These are phyloP conservation scores for Exophiala oligosperma DNA, from an alignment of 2,329 filamentous ascomycete species.

Conservation along the genomic window DNA sequence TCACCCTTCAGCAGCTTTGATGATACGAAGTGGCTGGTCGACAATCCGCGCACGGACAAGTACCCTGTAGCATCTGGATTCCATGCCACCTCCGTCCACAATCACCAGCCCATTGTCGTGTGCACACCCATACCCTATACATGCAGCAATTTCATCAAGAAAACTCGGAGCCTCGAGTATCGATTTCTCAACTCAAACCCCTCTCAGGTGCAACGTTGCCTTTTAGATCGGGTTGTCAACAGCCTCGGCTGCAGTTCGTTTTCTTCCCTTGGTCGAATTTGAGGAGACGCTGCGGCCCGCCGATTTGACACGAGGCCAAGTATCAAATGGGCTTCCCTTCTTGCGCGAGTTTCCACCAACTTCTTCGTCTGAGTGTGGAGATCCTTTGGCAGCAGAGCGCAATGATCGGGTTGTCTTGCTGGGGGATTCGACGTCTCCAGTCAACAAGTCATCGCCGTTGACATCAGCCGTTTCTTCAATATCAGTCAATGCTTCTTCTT, in stretches of 20 bases:
- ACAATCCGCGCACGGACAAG: no score
- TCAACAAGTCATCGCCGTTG: slow-evolving; percentile 1
- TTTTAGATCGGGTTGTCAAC: slow-evolving; percentile 4
- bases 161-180: background rate
- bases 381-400: slow-evolving; percentile 11
- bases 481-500: slow-evolving; percentile 57
- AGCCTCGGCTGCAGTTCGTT: slow-evolving; percentile 24
- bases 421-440: background rate
- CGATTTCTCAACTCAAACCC: slow-evolving; percentile 1
- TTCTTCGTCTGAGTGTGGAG: background rate
- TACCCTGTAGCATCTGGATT: background rate
- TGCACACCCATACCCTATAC: background rate
- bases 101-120: no score
- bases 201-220: slow-evolving; percentile 4
- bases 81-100: background rate
- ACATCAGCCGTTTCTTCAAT: slow-evolving; percentile 44
- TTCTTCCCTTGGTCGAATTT: slow-evolving; percentile 16
- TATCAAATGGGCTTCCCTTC: slow-evolving; percentile 29
- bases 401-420: slow-evolving; percentile 14
- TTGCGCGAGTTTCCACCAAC: background rate
- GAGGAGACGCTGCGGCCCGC: slow-evolving; percentile 10
- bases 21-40: no score
- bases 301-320: slow-evolving; percentile 29
- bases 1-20: background rate
- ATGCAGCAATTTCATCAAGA: background rate